Conservation (phyloP, 306 rosid species). For the Quercus glauca region DNA sequence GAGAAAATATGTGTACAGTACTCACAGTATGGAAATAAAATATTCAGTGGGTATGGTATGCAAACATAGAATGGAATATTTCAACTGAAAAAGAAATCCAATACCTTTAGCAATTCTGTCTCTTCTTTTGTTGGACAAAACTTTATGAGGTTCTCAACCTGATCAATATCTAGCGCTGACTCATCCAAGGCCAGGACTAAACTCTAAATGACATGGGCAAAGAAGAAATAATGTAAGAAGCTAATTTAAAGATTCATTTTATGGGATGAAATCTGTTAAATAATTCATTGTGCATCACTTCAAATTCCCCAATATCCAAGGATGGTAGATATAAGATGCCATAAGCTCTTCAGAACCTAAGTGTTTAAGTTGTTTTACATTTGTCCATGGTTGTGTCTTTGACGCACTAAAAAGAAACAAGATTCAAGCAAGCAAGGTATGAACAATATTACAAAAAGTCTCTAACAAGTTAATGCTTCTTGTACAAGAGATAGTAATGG, state of each 20-base stretch:
- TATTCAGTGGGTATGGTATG: not conserved
- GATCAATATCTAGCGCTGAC: conserved; percentile 70
- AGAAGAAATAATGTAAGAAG: conserved; percentile 16
- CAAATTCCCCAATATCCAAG: not conserved
- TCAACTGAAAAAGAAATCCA: conserved; percentile 10
- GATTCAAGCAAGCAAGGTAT: not conserved
- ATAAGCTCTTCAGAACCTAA: conserved; percentile 11
- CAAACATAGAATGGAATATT: not conserved
- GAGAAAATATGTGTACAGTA: conserved; percentile 11
- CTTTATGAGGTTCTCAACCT: conserved; percentile 94
- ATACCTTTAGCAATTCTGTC: conserved; percentile 82
- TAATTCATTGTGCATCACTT: not conserved
- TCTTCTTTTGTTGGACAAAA: conserved; percentile 97
- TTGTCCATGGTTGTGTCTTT: not conserved
- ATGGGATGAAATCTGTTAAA: not conserved
- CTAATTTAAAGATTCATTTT: not conserved
- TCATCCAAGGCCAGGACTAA: conserved; percentile 85
- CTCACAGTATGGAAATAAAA: conserved; percentile 1
- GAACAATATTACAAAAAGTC: not conserved
- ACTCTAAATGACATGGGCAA: conserved; percentile 43
- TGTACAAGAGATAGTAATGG: too few relatives aligned
- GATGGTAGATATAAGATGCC: conserved; percentile 2
- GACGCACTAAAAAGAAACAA: conserved; percentile 7
- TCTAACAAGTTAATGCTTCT: not conserved
- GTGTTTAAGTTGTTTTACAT: not conserved